Base-by-base conservation (phyloP, 345 rosid species). In the Melaleuca alternifolia region DNA sequence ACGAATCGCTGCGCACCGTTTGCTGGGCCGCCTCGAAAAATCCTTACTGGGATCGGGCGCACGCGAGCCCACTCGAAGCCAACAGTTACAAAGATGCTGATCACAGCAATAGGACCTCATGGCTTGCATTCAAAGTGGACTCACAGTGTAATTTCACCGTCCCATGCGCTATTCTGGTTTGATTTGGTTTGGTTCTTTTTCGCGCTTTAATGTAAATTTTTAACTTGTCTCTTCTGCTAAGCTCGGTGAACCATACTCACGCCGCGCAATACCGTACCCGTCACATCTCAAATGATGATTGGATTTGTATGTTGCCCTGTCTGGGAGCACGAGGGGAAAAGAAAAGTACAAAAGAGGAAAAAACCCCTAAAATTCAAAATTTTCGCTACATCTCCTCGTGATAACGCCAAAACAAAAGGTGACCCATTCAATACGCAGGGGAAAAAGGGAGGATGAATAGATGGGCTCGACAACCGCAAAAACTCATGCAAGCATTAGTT, bases 331-430 rank as follows among this genome's bases (percentile, higher is more conserved):
- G 41, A 41, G 0, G 28, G 44, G 18, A 5, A 28, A 62, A 7
- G 10, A 15, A 30, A 30, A 62, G 10, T 30, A 15, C 21, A 62
- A 62, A 14, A 61, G 21, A 7, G 76, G 76, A 62, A 62, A 15
- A 62, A 62, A 14, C 76, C 41, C 10, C 76, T 0, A 28, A 7
- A 62, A 62, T 62, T 62, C 5, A 62, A 62, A 62, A 7, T 6
- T 6, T 1, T 30, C 0, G 0, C 44, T 30, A 1, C 76, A 14
- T 41, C 41, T 41, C 41, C 41, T 41, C 41, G 41, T 41, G 4
- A 65, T 14, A 65, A 15, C 30, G 44, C 77, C 8, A 65, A 37
- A 65, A 30, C 33, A 65, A 65, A 0, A 65, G 10, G 44, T 8
- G 77, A 65, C 77, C 2, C 18, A 15, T 65, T 30, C 13, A 24